A percentile compares a stretch with the other conserved stretches of the same genome.
Evolutionary conservation across 352 stramenopile species (phyloP).

Genomic region (Globisporangium emineosum): DNA sequence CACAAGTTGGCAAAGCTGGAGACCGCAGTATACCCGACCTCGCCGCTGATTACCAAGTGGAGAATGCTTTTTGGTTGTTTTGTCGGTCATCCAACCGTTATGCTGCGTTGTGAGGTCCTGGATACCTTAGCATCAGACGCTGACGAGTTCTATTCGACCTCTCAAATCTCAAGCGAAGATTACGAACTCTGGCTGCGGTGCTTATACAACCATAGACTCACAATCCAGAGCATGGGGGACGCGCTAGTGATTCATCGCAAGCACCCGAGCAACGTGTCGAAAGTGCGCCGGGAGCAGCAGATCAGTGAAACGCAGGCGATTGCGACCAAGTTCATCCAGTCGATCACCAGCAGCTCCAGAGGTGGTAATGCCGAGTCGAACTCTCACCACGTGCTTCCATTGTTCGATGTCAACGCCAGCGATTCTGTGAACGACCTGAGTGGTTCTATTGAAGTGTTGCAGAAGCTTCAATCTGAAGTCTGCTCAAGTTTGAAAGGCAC

Average conservation of each 20-base stretch:
- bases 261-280: constrained; percentile 22
- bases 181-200: constrained; percentile 84
- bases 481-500: neutral
- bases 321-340: constrained; percentile 11
- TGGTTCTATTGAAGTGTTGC: constrained; percentile 23
- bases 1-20: constrained; percentile 14
- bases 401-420: constrained; percentile 11
- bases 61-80: constrained; percentile 77
- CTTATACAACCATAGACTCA: constrained; percentile 29
- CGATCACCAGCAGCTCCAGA: neutral
- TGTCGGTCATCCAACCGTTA: constrained; percentile 72
- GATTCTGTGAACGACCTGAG: constrained; percentile 22
- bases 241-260: constrained; percentile 54
- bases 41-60: constrained; percentile 60
- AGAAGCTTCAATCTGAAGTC: constrained; percentile 23
- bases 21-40: constrained; percentile 43
- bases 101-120: constrained; percentile 58
- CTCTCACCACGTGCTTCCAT: neutral
- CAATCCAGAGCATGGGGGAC: constrained; percentile 49
- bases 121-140: constrained; percentile 17
- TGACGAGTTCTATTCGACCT: constrained; percentile 36
- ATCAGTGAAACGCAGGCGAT: constrained; percentile 39
- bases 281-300: constrained; percentile 28
- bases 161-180: constrained; percentile 54
- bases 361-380: neutral